Evolutionary conservation across 1,284 basidiomycete species (phyloP), one percentile per base, ranked within the genome.

Genomic region (Irpex sp.): DNA sequence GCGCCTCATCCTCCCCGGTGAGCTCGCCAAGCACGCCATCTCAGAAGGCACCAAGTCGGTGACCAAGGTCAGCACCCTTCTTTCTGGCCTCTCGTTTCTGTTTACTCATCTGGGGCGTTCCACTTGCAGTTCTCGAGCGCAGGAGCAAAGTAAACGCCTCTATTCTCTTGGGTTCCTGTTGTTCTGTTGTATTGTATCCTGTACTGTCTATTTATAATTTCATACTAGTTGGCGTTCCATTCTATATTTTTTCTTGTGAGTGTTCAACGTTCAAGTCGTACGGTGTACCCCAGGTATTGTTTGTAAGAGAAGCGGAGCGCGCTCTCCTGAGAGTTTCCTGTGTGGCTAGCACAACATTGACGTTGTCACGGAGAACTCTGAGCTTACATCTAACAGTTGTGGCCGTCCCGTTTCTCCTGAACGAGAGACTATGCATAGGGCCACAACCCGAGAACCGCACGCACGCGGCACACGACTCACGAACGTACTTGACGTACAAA

Each of bases 1-100:
- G 56, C 90, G 93, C 64, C 84, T 96, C 51, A 95, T 96, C 75
- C 87, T 96, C 3, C 93, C 93, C 68, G 91, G 90, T 77, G 91
- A 92, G 76, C 82, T 91, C 52, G 87, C 88, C 67, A 91, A 91
- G 80, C 88, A 90, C 69, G 87, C 88, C 59, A 91, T 90, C 69
- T 88, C 86, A 61, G 89, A 91, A 73, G 88, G 88, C 61, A 87
- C 86, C 57, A 88, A 88, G 76, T 79, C 78, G n/a, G 74, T 74
- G 51, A 72, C 72, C 19, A 74, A 78, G 71, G 71, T 69, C 61
- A 23, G 66, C 65, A n/a, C 4, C 23, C 23, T 14, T 19, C 48
- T 12, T 4, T 54, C 52, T 54, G 19, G 3, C 33, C 52, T 28
- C 2, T 10, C 4, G 52, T 33, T 10, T 18, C 47, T 36, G 39